phyloP scores from a whole-genome alignment of 139 green algal species.

The Chlorella vulgaris region DNA sequence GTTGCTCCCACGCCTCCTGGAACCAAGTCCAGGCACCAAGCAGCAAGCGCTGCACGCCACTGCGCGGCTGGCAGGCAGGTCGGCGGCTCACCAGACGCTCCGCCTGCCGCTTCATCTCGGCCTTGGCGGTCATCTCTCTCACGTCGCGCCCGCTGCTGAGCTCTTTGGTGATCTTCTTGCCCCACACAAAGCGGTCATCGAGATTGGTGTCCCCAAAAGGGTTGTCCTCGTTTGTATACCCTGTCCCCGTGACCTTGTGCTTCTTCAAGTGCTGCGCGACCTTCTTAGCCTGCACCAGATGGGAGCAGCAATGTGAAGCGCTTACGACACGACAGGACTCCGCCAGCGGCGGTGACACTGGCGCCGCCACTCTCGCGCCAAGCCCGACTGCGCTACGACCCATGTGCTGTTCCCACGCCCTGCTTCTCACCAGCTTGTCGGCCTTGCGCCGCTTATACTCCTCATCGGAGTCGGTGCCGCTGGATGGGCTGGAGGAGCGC shows the following conservation, averaged over 20 bases:
- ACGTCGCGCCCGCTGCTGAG: conserved; percentile 61
- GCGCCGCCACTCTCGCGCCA: too few species aligned
- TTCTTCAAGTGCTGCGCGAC: conserved; percentile 67
- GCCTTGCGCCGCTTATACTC: conserved; percentile 39
- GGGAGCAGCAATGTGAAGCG: neutral
- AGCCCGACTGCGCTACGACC: too few species aligned
- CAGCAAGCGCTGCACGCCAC: neutral
- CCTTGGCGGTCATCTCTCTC: conserved; percentile 65
- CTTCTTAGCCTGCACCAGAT: conserved; percentile 56
- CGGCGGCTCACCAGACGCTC: conserved; percentile 40
- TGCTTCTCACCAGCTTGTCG: conserved; percentile 47
- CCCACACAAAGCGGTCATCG: conserved; percentile 86
- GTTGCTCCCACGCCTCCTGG: too few species aligned
- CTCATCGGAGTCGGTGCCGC: conserved; percentile 42
- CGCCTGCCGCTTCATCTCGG: conserved; percentile 58
- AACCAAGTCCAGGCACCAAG: neutral
- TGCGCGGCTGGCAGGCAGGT: neutral
- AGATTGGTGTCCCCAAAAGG: conserved; percentile 78
- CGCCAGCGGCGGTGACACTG: neutral
- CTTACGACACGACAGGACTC: neutral
- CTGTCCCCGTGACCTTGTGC: conserved; percentile 43
- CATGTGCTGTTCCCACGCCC: too few species aligned
- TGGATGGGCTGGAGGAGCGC: neutral
- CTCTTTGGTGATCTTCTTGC: conserved; percentile 94
- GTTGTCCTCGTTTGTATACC: conserved; percentile 80